Conservation (phyloP, 2,329 filamentous ascomycete genomes). For the Penicillium sp. region DNA sequence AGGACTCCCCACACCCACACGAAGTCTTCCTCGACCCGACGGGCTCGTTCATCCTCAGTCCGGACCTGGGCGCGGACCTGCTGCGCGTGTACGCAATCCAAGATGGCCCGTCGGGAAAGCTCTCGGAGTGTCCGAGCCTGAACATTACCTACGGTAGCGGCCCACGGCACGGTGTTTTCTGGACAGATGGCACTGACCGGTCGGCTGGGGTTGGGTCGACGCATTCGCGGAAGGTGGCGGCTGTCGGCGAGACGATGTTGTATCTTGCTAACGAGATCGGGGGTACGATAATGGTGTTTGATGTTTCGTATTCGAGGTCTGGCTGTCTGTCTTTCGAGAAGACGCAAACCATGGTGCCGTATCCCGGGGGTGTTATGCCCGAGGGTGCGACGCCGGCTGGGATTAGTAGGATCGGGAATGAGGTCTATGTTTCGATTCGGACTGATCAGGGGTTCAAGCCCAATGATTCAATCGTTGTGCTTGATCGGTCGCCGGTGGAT, state of each 20-base stretch:
- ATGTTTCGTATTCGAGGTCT: slow-evolving; percentile 29
- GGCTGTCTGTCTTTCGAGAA: slow-evolving; percentile 31
- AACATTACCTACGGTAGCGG: slow-evolving; percentile 55
- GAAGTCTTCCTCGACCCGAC: slow-evolving; percentile 66
- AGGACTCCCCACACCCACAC: slow-evolving; percentile 63
- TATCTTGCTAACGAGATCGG: slow-evolving; percentile 60
- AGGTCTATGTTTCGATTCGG: slow-evolving; percentile 36
- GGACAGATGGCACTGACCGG: slow-evolving; percentile 20
- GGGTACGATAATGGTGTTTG: slow-evolving; percentile 53
- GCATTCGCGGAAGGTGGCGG: slow-evolving; percentile 15
- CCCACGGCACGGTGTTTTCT: slow-evolving; percentile 66
- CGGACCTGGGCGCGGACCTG: slow-evolving; percentile 65
- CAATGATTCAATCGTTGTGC: slow-evolving; percentile 33
- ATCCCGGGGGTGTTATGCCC: slow-evolving; percentile 28
- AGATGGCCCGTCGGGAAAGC: slow-evolving; percentile 44
- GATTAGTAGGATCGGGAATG: slow-evolving; percentile 24
- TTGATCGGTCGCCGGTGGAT: slow-evolving; percentile 52
- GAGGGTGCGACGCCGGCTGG: slow-evolving; percentile 29
- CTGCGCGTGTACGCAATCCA: slow-evolving; percentile 59
- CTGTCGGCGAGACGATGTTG: slow-evolving; percentile 27
- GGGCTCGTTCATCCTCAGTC: slow-evolving; percentile 61
- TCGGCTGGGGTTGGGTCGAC: background rate
- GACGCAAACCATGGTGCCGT: slow-evolving; percentile 29
- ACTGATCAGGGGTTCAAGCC: slow-evolving; percentile 30
- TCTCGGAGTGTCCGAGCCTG: slow-evolving; percentile 48